Evolutionary conservation across 2,329 filamentous ascomycete species (phyloP).

Genomic region (Trichoderma cornu-damae): DNA sequence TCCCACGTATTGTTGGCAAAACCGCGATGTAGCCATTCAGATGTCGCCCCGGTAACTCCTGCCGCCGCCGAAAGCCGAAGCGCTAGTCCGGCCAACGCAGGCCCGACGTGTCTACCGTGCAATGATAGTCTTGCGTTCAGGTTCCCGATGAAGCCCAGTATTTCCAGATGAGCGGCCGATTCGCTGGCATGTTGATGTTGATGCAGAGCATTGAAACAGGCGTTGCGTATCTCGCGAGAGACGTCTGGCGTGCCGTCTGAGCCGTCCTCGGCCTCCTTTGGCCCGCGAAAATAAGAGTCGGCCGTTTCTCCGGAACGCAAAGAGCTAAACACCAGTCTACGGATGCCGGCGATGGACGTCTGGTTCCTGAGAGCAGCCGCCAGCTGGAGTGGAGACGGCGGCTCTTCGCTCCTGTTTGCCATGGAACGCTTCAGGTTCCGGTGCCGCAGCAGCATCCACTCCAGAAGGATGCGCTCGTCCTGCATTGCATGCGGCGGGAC

Average conservation of each 20-base stretch:
- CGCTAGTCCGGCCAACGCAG: constrained; percentile 29
- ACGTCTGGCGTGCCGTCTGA: constrained; percentile 17
- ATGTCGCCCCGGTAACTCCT: constrained; percentile 23
- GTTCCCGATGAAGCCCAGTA: constrained; percentile 39
- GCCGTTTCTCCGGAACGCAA: constrained; percentile 25
- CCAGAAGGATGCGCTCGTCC: constrained; percentile 32
- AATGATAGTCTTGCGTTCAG: constrained; percentile 32
- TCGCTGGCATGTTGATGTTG: constrained; percentile 10
- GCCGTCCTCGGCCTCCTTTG: neutral
- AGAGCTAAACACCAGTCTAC: constrained; percentile 30
- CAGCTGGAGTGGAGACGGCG: constrained; percentile 21
- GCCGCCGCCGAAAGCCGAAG: constrained; percentile 30
- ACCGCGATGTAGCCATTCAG: constrained; percentile 26
- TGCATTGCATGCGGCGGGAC: constrained; percentile 27
- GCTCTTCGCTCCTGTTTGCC: neutral
- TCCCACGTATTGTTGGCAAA: constrained; percentile 21
- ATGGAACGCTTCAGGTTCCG: constrained; percentile 17
- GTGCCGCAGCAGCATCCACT: constrained; percentile 34
- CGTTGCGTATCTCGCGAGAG: constrained; percentile 23
- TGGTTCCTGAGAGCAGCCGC: constrained; percentile 23
- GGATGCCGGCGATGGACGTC: constrained; percentile 27
- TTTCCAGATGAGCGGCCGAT: constrained; percentile 19
- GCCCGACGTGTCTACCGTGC: constrained; percentile 24
- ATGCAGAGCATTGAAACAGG: constrained; percentile 24
- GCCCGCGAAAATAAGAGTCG: constrained; percentile 20